Conservation (phyloP, 768 basidiomycete genomes). For the Tulasnella sp. region DNA sequence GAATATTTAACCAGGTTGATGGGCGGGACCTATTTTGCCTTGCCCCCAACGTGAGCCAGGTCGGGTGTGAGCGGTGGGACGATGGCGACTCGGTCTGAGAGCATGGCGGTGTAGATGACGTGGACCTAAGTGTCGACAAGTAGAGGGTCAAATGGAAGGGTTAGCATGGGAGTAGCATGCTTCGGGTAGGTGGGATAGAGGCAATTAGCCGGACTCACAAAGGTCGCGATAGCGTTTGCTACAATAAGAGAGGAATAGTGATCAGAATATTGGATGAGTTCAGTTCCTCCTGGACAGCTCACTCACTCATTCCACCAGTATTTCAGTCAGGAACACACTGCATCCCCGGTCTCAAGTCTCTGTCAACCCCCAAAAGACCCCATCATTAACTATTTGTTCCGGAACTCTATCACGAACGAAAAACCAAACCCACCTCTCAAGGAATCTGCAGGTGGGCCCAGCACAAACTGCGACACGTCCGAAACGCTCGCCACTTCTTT, state of each 20-base stretch:
- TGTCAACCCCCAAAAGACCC: neutral
- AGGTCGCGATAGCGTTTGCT: neutral
- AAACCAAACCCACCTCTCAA: neutral
- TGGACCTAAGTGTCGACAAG: neutral
- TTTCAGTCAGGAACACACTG: neutral
- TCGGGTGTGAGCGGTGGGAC: neutral
- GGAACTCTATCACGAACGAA: no score
- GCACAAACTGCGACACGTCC: neutral
- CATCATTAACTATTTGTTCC: no score
- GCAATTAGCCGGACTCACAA: neutral
- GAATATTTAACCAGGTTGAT: slow-evolving; percentile 5
- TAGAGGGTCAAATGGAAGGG: neutral
- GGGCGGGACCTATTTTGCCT: neutral
- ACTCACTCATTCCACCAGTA: slow-evolving; percentile 6
- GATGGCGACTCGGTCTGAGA: slow-evolving; percentile 1
- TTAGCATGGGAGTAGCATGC: no score
- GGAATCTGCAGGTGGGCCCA: neutral
- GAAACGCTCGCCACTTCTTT: neutral
- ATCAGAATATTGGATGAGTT: neutral
- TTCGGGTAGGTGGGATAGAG: neutral
- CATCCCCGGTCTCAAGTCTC: neutral
- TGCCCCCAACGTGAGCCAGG: slow-evolving; percentile 26
- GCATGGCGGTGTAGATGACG: neutral
- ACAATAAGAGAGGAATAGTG: neutral
- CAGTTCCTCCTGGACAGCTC: neutral